Conservation (phyloP, 352 stramenopile genomes). For the Albugo laibachii region DNA sequence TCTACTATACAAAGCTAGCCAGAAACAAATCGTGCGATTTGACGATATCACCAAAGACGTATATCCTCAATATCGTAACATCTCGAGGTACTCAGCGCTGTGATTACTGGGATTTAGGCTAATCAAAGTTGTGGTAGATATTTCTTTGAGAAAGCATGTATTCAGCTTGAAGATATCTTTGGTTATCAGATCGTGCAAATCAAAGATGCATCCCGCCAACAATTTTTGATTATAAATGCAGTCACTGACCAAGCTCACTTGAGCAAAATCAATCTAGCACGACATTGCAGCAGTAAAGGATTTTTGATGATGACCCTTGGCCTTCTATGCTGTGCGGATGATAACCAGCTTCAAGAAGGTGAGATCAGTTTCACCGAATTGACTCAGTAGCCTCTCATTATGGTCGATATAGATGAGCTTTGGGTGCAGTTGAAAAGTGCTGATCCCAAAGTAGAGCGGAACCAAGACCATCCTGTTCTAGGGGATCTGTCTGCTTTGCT, state of each 20-base stretch:
- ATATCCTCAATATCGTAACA: constrained; percentile 59
- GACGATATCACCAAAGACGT: constrained; percentile 70
- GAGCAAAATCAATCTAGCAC: constrained; percentile 51
- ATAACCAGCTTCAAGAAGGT: constrained; percentile 52
- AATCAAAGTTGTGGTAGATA: constrained; percentile 18
- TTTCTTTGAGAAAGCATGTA: constrained; percentile 58
- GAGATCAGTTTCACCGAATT: not conserved
- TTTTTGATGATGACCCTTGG: constrained; percentile 70
- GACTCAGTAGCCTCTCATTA: not conserved
- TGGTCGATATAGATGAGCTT: constrained; percentile 27
- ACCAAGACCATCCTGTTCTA: constrained; percentile 39
- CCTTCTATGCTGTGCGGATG: constrained; percentile 56
- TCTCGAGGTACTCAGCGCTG: constrained; percentile 19
- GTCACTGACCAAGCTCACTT: constrained; percentile 50
- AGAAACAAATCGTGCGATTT: constrained; percentile 64
- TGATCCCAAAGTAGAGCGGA: constrained; percentile 34
- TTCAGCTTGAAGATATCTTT: constrained; percentile 57
- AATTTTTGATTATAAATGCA: constrained; percentile 67
- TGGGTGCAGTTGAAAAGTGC: constrained; percentile 57
- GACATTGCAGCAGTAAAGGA: constrained; percentile 28
- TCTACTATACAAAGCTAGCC: constrained; percentile 64
- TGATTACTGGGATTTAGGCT: not conserved
- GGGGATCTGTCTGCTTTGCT: constrained; percentile 45
- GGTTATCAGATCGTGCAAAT: constrained; percentile 54
- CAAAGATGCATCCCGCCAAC: constrained; percentile 41